Evolutionary conservation across 169 alveolate species (phyloP).

Genomic region (Sarcocystis neurona): DNA sequence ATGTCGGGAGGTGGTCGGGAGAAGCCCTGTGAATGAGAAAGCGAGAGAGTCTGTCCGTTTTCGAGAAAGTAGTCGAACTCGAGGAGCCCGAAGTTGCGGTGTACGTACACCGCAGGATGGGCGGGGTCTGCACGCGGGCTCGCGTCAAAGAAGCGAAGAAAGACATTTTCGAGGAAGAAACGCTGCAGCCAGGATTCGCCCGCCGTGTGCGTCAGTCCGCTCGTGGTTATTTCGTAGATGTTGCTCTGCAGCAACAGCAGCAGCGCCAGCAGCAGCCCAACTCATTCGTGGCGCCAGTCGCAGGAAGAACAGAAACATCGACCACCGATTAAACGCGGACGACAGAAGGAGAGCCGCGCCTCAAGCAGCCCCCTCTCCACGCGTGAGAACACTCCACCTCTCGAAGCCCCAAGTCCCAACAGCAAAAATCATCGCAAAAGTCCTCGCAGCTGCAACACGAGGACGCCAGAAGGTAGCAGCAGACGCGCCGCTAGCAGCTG

Average conservation of each 20-base stretch:
- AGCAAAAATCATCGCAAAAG: no score
- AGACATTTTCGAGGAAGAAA: constrained; percentile 27
- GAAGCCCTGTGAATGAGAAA: background rate
- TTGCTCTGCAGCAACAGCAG: constrained; percentile 24
- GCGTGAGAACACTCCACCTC: no score
- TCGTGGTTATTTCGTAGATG: constrained; percentile 65
- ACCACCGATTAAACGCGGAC: no score
- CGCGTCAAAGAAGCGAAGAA: constrained; percentile 49
- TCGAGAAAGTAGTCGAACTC: constrained; percentile 35
- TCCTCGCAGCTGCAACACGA: no score
- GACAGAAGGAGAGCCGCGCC: no score
- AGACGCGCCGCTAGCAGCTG: no score
- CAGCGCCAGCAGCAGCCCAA: background rate
- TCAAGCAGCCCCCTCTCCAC: no score
- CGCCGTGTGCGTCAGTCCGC: constrained; percentile 72
- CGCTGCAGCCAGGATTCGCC: constrained; percentile 36
- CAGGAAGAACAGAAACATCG: no score
- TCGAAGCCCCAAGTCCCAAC: no score
- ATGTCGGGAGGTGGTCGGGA: background rate
- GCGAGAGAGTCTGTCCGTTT: background rate
- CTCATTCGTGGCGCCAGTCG: no score
- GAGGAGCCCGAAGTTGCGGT: constrained; percentile 65
- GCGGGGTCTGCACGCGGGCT: constrained; percentile 42
- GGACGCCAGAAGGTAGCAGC: no score
- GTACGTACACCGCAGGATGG: constrained; percentile 31